Conservation (phyloP, 257 asterid species). For the Primulina tabacum region DNA sequence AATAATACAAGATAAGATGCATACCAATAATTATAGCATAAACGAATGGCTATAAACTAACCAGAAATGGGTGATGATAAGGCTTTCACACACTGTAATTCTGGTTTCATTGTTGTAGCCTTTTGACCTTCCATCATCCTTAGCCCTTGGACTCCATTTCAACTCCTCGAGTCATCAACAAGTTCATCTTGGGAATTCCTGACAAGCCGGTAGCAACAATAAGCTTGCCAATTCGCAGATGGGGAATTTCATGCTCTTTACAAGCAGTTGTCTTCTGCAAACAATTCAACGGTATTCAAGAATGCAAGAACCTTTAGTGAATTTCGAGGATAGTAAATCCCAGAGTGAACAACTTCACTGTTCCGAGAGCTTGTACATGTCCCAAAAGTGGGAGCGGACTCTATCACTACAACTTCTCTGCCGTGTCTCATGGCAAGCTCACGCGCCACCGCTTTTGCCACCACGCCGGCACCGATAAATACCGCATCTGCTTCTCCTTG, state of each 20-base stretch:
- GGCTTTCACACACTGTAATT: conserved; percentile 67
- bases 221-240: conserved; percentile 76
- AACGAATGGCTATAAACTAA: conserved; percentile 67
- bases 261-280: conserved; percentile 67
- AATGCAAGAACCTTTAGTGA: conserved; percentile 57
- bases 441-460: conserved; percentile 87
- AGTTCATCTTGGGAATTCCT: conserved; percentile 57
- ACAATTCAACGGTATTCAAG: background rate
- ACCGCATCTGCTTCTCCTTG: conserved; percentile 62
- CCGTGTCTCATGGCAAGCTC: conserved; percentile 59
- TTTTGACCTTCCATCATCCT: conserved; percentile 58
- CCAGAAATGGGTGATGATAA: conserved; percentile 75
- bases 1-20: conserved; percentile 3
- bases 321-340: conserved; percentile 69
- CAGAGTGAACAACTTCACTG: conserved; percentile 91
- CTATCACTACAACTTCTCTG: conserved; percentile 71
- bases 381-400: conserved; percentile 77
- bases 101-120: conserved; percentile 63
- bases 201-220: conserved; percentile 81
- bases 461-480: conserved; percentile 88
- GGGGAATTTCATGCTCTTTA: conserved; percentile 58
- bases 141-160: conserved; percentile 72
- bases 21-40: conserved; percentile 76
- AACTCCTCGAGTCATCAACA: conserved; percentile 51
- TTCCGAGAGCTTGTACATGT: conserved; percentile 75